A percentile compares a stretch with the other conserved stretches of the same genome.
Evolutionary conservation across 83 land plant genomes (phyloP).

Genomic region (Thuja plicata): DNA sequence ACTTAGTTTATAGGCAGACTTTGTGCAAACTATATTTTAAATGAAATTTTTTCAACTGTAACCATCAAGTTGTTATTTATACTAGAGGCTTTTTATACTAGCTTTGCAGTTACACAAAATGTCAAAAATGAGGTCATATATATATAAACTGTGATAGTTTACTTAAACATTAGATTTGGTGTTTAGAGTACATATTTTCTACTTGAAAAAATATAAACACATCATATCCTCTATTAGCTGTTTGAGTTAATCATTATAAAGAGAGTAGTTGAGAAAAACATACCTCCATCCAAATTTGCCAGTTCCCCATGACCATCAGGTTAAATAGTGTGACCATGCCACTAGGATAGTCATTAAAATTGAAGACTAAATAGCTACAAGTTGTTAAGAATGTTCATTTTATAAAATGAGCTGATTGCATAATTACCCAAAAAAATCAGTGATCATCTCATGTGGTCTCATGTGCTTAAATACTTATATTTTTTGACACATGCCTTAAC

Average conservation of each 20-base stretch:
- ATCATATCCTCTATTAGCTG: neutral
- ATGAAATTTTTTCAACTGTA: no score
- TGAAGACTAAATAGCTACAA: slow-evolving; percentile 72
- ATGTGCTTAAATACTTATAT: neutral
- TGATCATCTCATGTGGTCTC: neutral
- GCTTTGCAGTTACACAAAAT: neutral
- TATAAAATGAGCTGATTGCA: neutral
- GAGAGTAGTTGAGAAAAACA: neutral
- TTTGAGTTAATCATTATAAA: slow-evolving; percentile 7
- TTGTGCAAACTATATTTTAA: no score
- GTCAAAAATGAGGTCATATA: neutral
- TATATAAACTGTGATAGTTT: neutral
- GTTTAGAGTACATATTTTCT: neutral
- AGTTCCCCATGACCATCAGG: slow-evolving; percentile 80
- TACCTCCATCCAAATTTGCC: slow-evolving; percentile 97
- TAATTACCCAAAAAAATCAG: neutral
- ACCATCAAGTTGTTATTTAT: no score
- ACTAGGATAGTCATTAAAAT: slow-evolving; percentile 90
- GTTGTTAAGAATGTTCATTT: slow-evolving; percentile 21
- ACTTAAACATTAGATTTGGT: neutral
- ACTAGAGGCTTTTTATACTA: neutral
- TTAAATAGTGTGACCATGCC: slow-evolving; percentile 96
- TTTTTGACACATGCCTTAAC: no score
- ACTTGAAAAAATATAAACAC: neutral
- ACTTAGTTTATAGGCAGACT: no score